A percentile compares a stretch with the other conserved stretches of the same genome.
phyloP scores from a whole-genome alignment of 2,329 filamentous ascomycete genomes.

The Xylaria sp. region DNA sequence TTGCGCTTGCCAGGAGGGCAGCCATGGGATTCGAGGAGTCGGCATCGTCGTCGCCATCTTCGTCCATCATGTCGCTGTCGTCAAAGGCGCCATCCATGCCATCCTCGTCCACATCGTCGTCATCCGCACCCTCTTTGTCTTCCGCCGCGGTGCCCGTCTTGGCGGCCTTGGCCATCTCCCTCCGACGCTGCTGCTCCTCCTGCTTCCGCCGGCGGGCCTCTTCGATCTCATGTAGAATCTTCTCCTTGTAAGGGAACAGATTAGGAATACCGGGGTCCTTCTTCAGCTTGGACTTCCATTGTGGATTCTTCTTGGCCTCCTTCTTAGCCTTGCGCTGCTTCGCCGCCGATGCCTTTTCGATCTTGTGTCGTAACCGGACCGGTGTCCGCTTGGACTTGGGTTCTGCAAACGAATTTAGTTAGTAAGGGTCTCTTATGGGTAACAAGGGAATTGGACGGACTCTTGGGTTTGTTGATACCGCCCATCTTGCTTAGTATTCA shows the following conservation, averaged over 20 bases:
- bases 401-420: slow-evolving; percentile 62
- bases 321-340: slow-evolving; percentile 94
- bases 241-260: slow-evolving; percentile 97
- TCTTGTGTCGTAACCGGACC: slow-evolving; percentile 92
- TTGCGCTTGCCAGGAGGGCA: slow-evolving; percentile 85
- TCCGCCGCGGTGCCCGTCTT: slow-evolving; percentile 62
- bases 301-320: slow-evolving; percentile 92
- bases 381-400: slow-evolving; percentile 93
- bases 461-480: slow-evolving; percentile 48
- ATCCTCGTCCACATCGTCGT: slow-evolving; percentile 66
- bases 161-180: slow-evolving; percentile 76
- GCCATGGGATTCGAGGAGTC: slow-evolving; percentile 88
- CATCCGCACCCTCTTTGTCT: slow-evolving; percentile 54
- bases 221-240: slow-evolving; percentile 92
- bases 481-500: slow-evolving; percentile 43
- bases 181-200: slow-evolving; percentile 77
- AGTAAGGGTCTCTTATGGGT: background rate
- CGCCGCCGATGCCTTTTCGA: slow-evolving; percentile 87
- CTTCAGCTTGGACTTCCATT: slow-evolving; percentile 95
- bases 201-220: slow-evolving; percentile 82
- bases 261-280: slow-evolving; percentile 99
- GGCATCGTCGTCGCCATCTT: slow-evolving; percentile 59
- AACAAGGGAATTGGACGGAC: slow-evolving; percentile 36
- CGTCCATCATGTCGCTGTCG: slow-evolving; percentile 32
- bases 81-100: slow-evolving; percentile 49